Evolutionary conservation across 345 rosid species (phyloP), one percentile per base, ranked within the genome.

Genomic region (Rhodamnia argentea): DNA sequence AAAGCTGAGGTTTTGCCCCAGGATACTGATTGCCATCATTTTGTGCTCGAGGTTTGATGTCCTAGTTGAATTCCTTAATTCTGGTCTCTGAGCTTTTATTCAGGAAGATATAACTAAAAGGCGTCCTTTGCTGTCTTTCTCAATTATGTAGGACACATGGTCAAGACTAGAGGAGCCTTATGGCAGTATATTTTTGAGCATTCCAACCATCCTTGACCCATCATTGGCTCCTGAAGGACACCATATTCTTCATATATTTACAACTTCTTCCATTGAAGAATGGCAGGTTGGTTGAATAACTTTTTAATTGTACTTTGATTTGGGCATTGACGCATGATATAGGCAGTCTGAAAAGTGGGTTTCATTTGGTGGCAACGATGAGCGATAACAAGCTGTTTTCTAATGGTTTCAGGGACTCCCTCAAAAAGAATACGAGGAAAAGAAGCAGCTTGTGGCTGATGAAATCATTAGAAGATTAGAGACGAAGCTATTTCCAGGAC

Each of bases 121-220:
- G 76, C 56, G 24, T 24, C 18, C 55, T 51, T 62, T 29, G 84
- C 40, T 42, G 50, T 75, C 82, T 87, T 58, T 26, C 40, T 60
- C 26, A 32, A 84, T 81, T 58, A 7, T 89, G 83, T 82, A 97
- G 99, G 93, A 94, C 87, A 86, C 90, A n/a, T 96, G 98, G 98
- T 83, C 85, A 62, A 92, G 93, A 90, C 88, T 96, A 82, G 98
- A 96, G 89, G 90, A 92, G 88, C 92, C 98, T 75, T 97, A 96
- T 90, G 99, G 98, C 52, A 97, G 99, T 87, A 95, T 97, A 89
- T 96, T 97, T 88, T 90, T 97, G 88, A 97, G 99, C 91, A 97
- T 97, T 91, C 98, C 99, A 23, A 96, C 99, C 24, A 85, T 96
- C 88, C 98, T 97, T 83, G 98, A 97, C 92, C 88, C 97, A 59